phyloP scores from a whole-genome alignment of 345 rosid genomes.

The Raphanus sativus region DNA sequence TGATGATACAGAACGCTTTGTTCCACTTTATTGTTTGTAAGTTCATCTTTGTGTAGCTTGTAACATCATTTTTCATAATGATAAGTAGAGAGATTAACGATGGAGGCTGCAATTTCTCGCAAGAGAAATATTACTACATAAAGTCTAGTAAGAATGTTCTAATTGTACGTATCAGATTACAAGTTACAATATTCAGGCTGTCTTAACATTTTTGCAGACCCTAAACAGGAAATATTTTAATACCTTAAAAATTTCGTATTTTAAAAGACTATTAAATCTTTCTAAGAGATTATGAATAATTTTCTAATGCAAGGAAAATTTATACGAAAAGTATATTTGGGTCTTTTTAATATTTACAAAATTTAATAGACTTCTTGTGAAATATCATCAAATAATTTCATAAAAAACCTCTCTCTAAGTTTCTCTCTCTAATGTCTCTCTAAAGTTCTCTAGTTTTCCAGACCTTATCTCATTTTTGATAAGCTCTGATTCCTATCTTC shows the following conservation, averaged over 20 bases:
- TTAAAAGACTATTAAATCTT: no score
- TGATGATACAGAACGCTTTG: conserved; percentile 34
- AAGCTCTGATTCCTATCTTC: no score
- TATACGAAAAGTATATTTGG: neutral
- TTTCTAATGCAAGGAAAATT: neutral
- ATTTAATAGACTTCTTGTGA: no score
- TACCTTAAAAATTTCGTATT: neutral
- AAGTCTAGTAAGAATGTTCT: neutral
- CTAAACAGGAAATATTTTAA: neutral
- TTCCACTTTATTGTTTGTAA: conserved; percentile 28
- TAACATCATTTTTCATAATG: conserved; percentile 15
- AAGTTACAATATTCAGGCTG: neutral
- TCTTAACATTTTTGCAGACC: neutral
- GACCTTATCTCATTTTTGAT: no score
- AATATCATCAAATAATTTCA: no score
- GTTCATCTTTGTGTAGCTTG: conserved; percentile 22
- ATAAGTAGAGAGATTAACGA: conserved; percentile 16
- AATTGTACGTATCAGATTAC: neutral
- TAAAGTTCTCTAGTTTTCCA: no score
- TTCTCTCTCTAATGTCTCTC: no score
- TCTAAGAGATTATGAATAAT: no score
- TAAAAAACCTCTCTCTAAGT: no score
- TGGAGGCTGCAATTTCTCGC: conserved; percentile 5
- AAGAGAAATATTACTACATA: neutral
- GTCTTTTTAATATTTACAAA: neutral